Evolutionary conservation across 2,329 filamentous ascomycete genomes (phyloP), one percentile per base, ranked within the genome.

Genomic region (Nemania sp.): DNA sequence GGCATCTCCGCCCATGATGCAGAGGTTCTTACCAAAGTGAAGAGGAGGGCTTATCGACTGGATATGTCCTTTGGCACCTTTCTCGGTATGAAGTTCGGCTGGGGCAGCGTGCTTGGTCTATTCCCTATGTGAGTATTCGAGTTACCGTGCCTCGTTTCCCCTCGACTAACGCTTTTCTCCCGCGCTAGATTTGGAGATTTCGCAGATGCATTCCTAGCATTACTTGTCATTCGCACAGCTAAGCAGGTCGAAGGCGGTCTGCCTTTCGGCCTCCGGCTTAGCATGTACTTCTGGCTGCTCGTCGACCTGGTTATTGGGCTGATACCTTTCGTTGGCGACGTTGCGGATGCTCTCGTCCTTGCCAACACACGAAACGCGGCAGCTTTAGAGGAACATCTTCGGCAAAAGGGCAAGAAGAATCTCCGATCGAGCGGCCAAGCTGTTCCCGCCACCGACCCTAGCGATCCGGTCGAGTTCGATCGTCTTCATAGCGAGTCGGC

Each of bases 41-140:
- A 96, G 76, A 85, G 89, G 69, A 84, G 90, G 60, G 92, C 95
- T 35, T 96, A 97, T 77, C 84, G 87, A 39, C 85, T 97, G 25
- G 95, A 98, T 75, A 90, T 92, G 80, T 86, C 84, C 57, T 84
- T 97, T 5, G 96, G 94, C 79, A 92, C 85, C 71, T 85, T 91
- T 72, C 85, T 90, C 65, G 92, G 92, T 45, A 83, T 96, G 60
- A 86, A 88, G 59, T 93, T 98, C 72, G 95, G 95, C 56, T 97
- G 92, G 92, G 87, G 90, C 53, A 90, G 89, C 68, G 84, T 97
- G 59, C 91, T 98, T 69, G 95, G 89, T 13, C 73, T 98, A 7
- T 76, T 98, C 56, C 95, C 95, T 68, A 85, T 85, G 85, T 92
- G 83, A 82, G 90, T 83, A 57, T 12, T 65, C 17, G 57, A 46